These are phyloP conservation scores for Kluyveromyces siamensis DNA, from an alignment of 805 yeast genomes.

Conservation along the genomic window DNA sequence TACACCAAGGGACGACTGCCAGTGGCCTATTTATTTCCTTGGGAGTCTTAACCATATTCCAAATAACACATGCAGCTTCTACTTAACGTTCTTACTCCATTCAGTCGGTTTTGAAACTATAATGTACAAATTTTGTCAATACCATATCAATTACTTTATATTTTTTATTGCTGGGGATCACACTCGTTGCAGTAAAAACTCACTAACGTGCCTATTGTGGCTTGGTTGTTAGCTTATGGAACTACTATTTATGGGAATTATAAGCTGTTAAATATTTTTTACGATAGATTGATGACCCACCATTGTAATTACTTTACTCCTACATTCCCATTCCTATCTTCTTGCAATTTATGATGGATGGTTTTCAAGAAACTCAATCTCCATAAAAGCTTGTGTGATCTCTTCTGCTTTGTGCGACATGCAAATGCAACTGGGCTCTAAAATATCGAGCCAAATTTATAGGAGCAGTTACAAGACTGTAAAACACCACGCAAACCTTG, in stretches of 20 bases:
- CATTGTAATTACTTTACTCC: constrained; percentile 25
- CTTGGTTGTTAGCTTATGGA: constrained; percentile 26
- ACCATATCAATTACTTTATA: constrained; percentile 37
- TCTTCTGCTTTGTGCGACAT: constrained; percentile 58
- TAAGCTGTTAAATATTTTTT: constrained; percentile 34
- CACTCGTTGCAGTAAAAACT: constrained; percentile 31
- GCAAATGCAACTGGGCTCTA: constrained; percentile 49
- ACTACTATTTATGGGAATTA: constrained; percentile 27
- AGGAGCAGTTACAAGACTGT: constrained; percentile 47
- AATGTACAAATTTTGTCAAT: constrained; percentile 42
- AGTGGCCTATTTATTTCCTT: constrained; percentile 47
- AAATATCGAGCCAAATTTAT: constrained; percentile 50
- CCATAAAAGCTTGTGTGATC: constrained; percentile 52
- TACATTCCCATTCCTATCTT: constrained; percentile 35
- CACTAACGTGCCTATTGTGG: constrained; percentile 24
- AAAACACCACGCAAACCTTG: constrained; percentile 49
- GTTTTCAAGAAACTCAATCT: constrained; percentile 53
- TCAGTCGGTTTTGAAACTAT: constrained; percentile 44
- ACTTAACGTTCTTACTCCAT: constrained; percentile 41
- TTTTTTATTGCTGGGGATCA: constrained; percentile 29
- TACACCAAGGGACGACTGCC: constrained; percentile 39
- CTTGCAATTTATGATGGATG: constrained; percentile 49
- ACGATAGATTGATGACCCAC: constrained; percentile 33
- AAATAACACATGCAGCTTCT: constrained; percentile 26
- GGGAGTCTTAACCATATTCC: constrained; percentile 39